phyloP scores from a whole-genome alignment of 2,329 filamentous ascomycete species.

The Microcyclosporella mali region DNA sequence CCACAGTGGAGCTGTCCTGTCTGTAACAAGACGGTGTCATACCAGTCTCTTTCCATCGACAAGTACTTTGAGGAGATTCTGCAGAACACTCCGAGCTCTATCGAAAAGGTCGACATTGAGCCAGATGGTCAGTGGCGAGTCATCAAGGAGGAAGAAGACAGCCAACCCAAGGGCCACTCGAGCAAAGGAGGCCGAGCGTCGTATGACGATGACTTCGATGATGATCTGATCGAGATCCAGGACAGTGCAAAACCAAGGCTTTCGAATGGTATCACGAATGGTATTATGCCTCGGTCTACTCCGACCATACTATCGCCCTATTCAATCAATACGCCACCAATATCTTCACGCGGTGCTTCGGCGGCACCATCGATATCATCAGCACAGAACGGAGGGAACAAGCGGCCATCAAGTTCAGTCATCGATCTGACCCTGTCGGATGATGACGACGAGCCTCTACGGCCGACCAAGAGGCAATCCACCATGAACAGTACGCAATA shows the following conservation, averaged over 20 bases:
- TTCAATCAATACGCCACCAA: conserved; percentile 38
- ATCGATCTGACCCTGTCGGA: conserved; percentile 46
- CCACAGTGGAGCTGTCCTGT: conserved; percentile 96
- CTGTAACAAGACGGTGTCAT: conserved; percentile 77
- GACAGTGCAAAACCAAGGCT: conserved; percentile 28
- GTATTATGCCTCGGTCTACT: conserved; percentile 19
- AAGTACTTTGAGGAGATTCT: conserved; percentile 89
- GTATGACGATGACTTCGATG: conserved; percentile 37
- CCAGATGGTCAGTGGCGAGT: conserved; percentile 73
- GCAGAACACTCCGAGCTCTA: conserved; percentile 59
- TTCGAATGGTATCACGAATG: conserved; percentile 31
- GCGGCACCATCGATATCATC: conserved; percentile 26
- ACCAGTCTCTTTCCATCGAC: conserved; percentile 77
- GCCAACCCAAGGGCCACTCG: conserved; percentile 33
- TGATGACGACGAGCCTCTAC: conserved; percentile 40
- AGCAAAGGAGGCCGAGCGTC: conserved; percentile 28
- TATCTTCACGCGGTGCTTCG: conserved; percentile 41
- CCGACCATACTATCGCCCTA: conserved; percentile 14
- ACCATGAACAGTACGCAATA: conserved; percentile 23
- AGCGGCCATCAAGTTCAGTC: conserved; percentile 41
- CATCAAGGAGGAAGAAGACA: conserved; percentile 39
- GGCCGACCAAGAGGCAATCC: conserved; percentile 30
- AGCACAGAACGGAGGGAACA: conserved; percentile 32
- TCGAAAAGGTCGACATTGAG: conserved; percentile 85
- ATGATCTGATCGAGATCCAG: conserved; percentile 41